Evolutionary conservation across 2,329 filamentous ascomycete species (phyloP).

Genomic region (Aspergillus japonicus): DNA sequence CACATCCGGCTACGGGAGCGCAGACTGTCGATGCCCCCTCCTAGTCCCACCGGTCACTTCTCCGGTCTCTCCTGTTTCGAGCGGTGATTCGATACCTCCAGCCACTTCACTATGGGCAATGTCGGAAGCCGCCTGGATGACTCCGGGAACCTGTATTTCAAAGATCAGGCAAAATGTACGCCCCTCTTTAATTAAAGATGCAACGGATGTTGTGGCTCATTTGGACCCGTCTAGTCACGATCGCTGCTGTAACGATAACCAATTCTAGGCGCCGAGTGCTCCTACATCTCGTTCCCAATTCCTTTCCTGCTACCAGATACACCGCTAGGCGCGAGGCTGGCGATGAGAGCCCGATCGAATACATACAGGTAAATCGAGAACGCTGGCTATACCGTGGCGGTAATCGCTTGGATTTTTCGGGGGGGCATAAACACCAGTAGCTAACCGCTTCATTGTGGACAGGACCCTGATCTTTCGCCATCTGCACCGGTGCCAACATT

Average conservation of each 20-base stretch:
- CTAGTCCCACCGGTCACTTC: conserved; percentile 27
- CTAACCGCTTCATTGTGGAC: conserved; percentile 23
- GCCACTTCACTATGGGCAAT: conserved; percentile 72
- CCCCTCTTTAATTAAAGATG: not conserved
- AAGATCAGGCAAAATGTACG: conserved; percentile 86
- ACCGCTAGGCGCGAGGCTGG: conserved; percentile 68
- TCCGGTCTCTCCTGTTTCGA: conserved; percentile 26
- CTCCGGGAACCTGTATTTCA: conserved; percentile 71
- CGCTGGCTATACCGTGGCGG: not conserved
- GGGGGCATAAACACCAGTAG: not conserved
- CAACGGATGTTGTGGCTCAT: not conserved
- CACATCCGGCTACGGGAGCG: conserved; percentile 25
- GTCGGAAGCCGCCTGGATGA: conserved; percentile 88
- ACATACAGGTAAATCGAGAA: conserved; percentile 69
- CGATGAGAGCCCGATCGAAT: conserved; percentile 79
- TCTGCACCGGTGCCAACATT: conserved; percentile 61
- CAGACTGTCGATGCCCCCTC: conserved; percentile 36
- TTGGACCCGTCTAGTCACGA: conserved; percentile 63
- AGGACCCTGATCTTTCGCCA: conserved; percentile 73
- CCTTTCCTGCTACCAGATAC: conserved; percentile 79
- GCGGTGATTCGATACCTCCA: conserved; percentile 28
- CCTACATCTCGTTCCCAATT: conserved; percentile 77
- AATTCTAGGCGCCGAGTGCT: conserved; percentile 76
- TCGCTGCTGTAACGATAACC: conserved; percentile 78
- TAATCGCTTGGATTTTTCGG: not conserved